Base-by-base conservation (phyloP, 2,329 filamentous ascomycete genomes). In the Dothistroma pini region DNA sequence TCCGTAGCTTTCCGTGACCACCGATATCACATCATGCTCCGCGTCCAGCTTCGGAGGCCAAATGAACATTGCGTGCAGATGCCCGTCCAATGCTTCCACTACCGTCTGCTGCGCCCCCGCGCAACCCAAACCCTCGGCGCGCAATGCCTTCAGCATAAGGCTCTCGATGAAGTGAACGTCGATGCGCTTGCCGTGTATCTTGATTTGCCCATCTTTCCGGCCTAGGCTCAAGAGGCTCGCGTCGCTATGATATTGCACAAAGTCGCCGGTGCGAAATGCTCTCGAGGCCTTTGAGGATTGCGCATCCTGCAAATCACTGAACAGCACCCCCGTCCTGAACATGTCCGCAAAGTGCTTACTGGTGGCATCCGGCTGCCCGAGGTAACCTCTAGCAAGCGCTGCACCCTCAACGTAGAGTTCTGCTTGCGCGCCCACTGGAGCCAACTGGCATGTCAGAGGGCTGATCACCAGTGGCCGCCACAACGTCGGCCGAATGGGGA, bases 151-250 rank as follows among this genome's bases (percentile, higher is more conserved):
- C 7, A 7, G 12, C 12, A 34, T 34, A 12, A 34, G 78, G 14
- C 81, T 82, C 60, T 86, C 88, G 53, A 95, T 87, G 69, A 93
- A 90, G 0, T 84, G 83, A 12, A 91, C 81, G 69, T 95, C 90
- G 32, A 96, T 86, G 48, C 89, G 80, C 66, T 92, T 88, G 0
- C 91, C 90, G 35, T 89, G 84, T 12, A 96, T 79, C 71, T 93
- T 95, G 56, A 93, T 80, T 73, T 93, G 89, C 59, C 88, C 87
- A 67, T 93, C 91, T 22, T 86, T 79, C 25, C 89, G 80, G 14
- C 86, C 85, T 44, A 87, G 77, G 61, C 84, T 86, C 12, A 80
- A 73, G 41, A 87, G 79, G 21, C 70, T 71, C 1, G 81, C 81
- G 51, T 86, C 81, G 14, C 74, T 70, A 47, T 83, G 78, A 58